Base-by-base conservation (phyloP, 495 filamentous ascomycete species). In the Hypoxylon lenormandii region DNA sequence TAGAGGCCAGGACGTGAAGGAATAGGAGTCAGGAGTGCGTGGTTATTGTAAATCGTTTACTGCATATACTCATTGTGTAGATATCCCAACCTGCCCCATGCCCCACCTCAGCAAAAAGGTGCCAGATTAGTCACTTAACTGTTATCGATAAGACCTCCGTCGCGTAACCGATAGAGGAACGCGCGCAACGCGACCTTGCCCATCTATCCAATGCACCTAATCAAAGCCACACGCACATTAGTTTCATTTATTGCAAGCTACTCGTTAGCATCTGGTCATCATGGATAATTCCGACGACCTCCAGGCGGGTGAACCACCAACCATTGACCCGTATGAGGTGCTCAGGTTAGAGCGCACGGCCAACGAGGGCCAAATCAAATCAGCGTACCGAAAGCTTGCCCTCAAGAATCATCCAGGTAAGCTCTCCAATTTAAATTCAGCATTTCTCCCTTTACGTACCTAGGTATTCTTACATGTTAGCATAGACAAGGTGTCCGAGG, bases 381-480 rank as follows among this genome's bases (percentile, higher is more conserved):
- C 88, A 54, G 92, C 92, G 47, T 98, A 97, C 81, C 88, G 93
- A 36, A 92, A 91, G 74, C 90, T 92, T 3, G 92, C 96, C 0
- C 83, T 97, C 8, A 92, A 91, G 76, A 92, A 92, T 76, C 95
- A 98, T 77, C 95, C 95, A 8, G 94, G 96, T 82, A 91, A 90
- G 79, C 19, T 70, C 81, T 88, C n/a, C 12, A 22, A 23, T 7
- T 12, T 19, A 21, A 22, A 22, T 13, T 23, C 1, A 0, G 42
- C 21, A 46, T 30, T 21, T 47, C 5, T 40, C 85, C 13, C 7
- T 22, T 33, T 40, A 11, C 33, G 18, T n/a, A n/a, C n/a, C n/a
- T n/a, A n/a, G n/a, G n/a, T 49, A 60, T 55, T 60, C 57, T 62
- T 10, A 67, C 23, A 47, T 52, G 5, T 53, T 33, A 7, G 10